Evolutionary conservation across 2,329 filamentous ascomycete genomes (phyloP), one percentile per base, ranked within the genome.

Genomic region (Chrysoporthe austroafricana): DNA sequence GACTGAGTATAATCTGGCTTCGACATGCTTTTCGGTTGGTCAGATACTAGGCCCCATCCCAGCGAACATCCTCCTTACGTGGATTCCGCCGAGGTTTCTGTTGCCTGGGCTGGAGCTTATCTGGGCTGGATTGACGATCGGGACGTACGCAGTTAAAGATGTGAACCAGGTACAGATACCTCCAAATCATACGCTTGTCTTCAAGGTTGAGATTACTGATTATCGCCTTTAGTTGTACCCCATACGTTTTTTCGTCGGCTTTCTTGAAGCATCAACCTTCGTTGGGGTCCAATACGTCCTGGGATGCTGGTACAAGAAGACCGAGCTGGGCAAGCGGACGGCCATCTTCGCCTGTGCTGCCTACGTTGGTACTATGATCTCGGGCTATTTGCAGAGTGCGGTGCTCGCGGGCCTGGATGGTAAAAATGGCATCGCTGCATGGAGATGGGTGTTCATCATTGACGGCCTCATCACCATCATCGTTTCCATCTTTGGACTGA

Each of bases 261-360:
- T 85, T 16, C 79, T 81, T 26, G 83, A 86, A 69, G 78, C 80
- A 2, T 80, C 77, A 2, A 83, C 81, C 1, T 86, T 85, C 63
- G 81, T 83, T 2, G 81, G 80, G 0, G 75, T 81, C 0, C 82
- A 85, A 62, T 85, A 85, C 64, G 81, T 85, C 61, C 76, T 86
- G 0, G 83, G 84, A 0, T 82, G 84, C 0, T 90, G 87, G 87
- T 89, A 89, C 70, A 88, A 83, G 0, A 80, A 81, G 48, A 78
- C 80, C n/a, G 87, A 90, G 69, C 80, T 90, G 0, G 86, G 86
- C 0, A 90, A 89, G 73, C 81, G 88, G 2, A 86, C 82, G 2
- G 87, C 85, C 44, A 85, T 90, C 62, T 90, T 90, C 72, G 88
- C 86, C 0, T 82, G 84, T 0, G 86, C 85, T 11, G 87, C 86